Base-by-base conservation (phyloP, 805 yeast genomes). In the Candida loeiensis region DNA sequence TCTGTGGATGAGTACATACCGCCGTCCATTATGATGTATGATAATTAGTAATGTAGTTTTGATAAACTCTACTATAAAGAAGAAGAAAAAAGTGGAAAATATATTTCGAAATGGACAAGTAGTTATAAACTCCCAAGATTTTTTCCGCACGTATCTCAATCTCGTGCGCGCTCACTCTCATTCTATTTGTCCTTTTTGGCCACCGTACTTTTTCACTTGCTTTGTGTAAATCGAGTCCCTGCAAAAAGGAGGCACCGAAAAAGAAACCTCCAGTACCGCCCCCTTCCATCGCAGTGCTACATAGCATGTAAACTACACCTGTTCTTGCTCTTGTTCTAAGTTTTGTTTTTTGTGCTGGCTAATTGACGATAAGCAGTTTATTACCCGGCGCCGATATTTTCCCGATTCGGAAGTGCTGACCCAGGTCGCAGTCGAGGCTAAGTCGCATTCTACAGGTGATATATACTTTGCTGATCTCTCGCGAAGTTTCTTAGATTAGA, bases 21-120 rank as follows among this genome's bases (percentile, higher is more conserved):
- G 64, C 78, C 77, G 74, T 75, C 80, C 80, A 75, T 74, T 38
- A 31, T 43, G 35, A 33, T 45, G 47, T 43, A 39, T 46, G 48
- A 32, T 49, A 38, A 40, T 38, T 32, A 33, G 41, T 33, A 20
- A 30, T 33, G 19, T 30, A 33, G 33, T 37, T 22, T 37, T 47
- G 45, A 31, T 44, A 45, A 44, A 30, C 39, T 45, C 41, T 42
- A 45, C 45, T 49, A 25, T 37, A 43, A 45, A 47, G 45, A 50
- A 48, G 53, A 48, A 48, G 47, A 46, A 44, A 46, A 44, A 37
- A 37, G 33, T 16, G 34, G 48, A 51, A 50, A 51, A 50, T 44
- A 39, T 43, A 39, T 39, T 43, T 39, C 34, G 39, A 34, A 38
- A 38, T 27, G 40, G 28, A 36, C 40, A 36, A 36, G 34, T 36